These are phyloP conservation scores for Penicillium daleae DNA, from an alignment of 495 filamentous ascomycete genomes.

Conservation along the genomic window DNA sequence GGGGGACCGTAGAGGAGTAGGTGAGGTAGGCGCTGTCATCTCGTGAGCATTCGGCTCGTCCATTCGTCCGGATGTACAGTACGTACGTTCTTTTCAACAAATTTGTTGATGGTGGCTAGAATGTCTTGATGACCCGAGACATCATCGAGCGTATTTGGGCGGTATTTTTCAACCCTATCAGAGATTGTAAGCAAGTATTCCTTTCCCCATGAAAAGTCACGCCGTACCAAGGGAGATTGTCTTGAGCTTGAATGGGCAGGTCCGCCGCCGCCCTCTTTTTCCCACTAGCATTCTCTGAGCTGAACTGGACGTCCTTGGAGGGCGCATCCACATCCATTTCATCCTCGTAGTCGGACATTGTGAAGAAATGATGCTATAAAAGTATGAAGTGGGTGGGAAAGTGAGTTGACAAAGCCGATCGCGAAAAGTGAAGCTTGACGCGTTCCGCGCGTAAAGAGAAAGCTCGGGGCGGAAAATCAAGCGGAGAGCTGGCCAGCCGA, in stretches of 20 bases:
- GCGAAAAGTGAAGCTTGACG: slow-evolving; percentile 34
- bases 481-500: slow-evolving; percentile 37
- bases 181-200: slow-evolving; percentile 15
- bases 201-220: neutral
- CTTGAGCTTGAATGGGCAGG: slow-evolving; percentile 89
- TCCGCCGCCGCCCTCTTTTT: slow-evolving; percentile 94
- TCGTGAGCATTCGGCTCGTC: slow-evolving; percentile 8
- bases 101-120: slow-evolving; percentile 93
- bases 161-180: slow-evolving; percentile 96
- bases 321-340: slow-evolving; percentile 82
- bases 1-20: slow-evolving; percentile 97
- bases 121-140: slow-evolving; percentile 99
- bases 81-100: slow-evolving; percentile 82
- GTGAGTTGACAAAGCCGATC: slow-evolving; percentile 6
- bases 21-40: slow-evolving; percentile 76
- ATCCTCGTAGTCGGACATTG: slow-evolving; percentile 91
- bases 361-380: slow-evolving; percentile 22
- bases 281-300: slow-evolving; percentile 59
- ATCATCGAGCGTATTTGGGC: slow-evolving; percentile 83
- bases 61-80: neutral
- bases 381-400: slow-evolving; percentile 2
- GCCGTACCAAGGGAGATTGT: slow-evolving; percentile 86
- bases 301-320: slow-evolving; percentile 59
- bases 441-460: slow-evolving; percentile 52
- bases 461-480: slow-evolving; percentile 51